A percentile compares a stretch with the other conserved stretches of the same genome.
These are phyloP conservation scores for Avena sativa DNA, from an alignment of 176 grass and related monocot species.

Conservation along the genomic window DNA sequence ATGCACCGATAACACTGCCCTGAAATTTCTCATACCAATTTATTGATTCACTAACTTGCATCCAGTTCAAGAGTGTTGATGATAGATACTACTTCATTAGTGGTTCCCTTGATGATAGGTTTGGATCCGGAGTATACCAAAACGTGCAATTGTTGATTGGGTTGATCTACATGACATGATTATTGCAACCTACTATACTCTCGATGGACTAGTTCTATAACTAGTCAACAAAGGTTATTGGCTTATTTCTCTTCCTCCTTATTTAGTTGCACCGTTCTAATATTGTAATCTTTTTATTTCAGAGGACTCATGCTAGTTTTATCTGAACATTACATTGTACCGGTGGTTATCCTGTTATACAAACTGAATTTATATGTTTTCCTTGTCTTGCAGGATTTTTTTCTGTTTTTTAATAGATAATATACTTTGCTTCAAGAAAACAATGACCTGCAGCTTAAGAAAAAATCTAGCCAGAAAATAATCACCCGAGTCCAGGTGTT, in stretches of 20 bases:
- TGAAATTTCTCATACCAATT: slow-evolving; percentile 36
- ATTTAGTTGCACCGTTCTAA: slow-evolving; percentile 14
- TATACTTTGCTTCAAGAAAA: slow-evolving; percentile 77
- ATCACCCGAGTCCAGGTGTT: slow-evolving; percentile 94
- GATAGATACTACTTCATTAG: slow-evolving; percentile 97
- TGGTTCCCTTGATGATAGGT: slow-evolving; percentile 92
- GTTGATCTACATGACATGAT: slow-evolving; percentile 97
- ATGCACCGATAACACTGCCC: not conserved
- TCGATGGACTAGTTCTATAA: slow-evolving; percentile 65
- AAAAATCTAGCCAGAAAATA: slow-evolving; percentile 92
- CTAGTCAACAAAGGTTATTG: not conserved
- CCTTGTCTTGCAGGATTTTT: not conserved
- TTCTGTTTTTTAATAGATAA: slow-evolving; percentile 59
- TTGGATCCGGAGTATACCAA: slow-evolving; percentile 91
- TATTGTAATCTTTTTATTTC: not conserved
- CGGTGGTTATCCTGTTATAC: not conserved
- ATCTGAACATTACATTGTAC: slow-evolving; percentile 3
- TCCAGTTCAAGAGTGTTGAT: slow-evolving; percentile 98
- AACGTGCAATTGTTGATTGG: slow-evolving; percentile 94
- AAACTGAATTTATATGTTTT: slow-evolving; percentile 23
- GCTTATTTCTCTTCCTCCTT: slow-evolving; percentile 22
- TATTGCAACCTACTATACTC: slow-evolving; percentile 90
- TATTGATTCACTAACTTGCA: slow-evolving; percentile 91
- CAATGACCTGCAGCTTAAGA: slow-evolving; percentile 81
- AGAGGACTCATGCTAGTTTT: slow-evolving; percentile 14